Base-by-base conservation (phyloP, 106 monocot species). In the Phalaenopsis aphrodite region DNA sequence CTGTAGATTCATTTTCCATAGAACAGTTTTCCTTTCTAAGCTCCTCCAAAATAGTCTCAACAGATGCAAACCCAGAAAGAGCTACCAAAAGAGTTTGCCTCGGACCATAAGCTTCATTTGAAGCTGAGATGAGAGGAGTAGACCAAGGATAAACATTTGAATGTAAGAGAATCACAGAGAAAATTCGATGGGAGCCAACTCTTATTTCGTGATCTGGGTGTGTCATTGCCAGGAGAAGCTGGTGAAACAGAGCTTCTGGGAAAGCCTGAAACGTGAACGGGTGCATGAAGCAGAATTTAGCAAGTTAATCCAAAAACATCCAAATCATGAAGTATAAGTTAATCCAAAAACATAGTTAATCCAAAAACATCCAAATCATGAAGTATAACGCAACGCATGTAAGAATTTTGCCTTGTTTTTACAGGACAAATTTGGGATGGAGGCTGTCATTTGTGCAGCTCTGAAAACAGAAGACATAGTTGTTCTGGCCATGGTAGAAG, bases 171-270 rank as follows among this genome's bases (percentile, higher is more conserved):
- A 94, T 85, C 23, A 86, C 84, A 65, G 86, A 90, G 65, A 99
- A 76, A 80, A 95, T 41, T 67, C 91, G 92, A 87, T 99, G 94
- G 21, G 93, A 89, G 7, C 89, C 94, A 80, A 95, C 82, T 83
- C 92, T 84, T 78, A 89, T 93, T 72, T 87, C 87, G 65, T 87
- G 88, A 77, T 99, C 94, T 64, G 89, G 89, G 48, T 99, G 94
- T 72, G 87, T 72, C 98, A 99, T 99, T 73, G 85, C 87, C 84
- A 88, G 83, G 41, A 99, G 83, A 72, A 99, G 85, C 83, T 99
- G 94, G 49, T 99, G 88, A 85, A 99, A 93, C 75, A 99, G 79
- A 83, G 91, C 94, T 86, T 99, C 98, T 65, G 98, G 94, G 78
- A 99, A 93, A 77, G 82, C 93, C 98, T 99, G 82, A 69, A 85